A percentile compares a stretch with the other conserved stretches of the same genome.
These are phyloP conservation scores for Nitzschia sp. DNA, from an alignment of 108 stramenopile genomes.

Conservation along the genomic window DNA sequence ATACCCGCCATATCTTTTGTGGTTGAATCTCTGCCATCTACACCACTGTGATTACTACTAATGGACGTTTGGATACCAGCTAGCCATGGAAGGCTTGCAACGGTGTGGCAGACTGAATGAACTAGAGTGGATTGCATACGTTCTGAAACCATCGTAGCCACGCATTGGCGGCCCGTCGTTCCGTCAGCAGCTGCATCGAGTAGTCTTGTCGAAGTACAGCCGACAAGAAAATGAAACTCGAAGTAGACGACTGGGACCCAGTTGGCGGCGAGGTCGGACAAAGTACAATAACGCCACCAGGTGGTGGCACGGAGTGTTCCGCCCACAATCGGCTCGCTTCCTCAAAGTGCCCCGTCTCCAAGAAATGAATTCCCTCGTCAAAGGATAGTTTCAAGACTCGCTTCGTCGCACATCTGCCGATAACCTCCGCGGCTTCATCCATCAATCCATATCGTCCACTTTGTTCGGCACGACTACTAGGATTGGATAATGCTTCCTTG, in stretches of 20 bases:
- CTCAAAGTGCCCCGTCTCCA: background rate
- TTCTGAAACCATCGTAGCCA: too few species aligned
- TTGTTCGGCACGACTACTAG: background rate
- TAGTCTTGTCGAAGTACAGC: background rate
- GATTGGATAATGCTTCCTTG: background rate
- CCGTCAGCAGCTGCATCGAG: background rate
- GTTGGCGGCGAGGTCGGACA: background rate
- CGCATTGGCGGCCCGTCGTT: background rate
- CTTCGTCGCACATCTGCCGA: slow-evolving; percentile 11
- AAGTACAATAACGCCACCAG: background rate
- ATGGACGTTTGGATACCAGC: too few species aligned
- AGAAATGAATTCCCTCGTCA: background rate
- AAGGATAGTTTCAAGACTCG: background rate
- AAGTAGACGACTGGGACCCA: background rate
- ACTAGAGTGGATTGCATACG: too few species aligned
- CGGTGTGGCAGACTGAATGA: too few species aligned
- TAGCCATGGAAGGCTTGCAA: too few species aligned
- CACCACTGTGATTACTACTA: too few species aligned
- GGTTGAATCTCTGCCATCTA: too few species aligned
- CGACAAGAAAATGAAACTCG: background rate
- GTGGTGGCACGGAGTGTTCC: background rate
- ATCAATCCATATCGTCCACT: slow-evolving; percentile 20
- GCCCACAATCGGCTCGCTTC: background rate
- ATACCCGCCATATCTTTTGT: too few species aligned
- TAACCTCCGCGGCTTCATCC: slow-evolving; percentile 17